Evolutionary conservation across 345 rosid species (phyloP), one percentile per base, ranked within the genome.

Genomic region (Acer negundo): DNA sequence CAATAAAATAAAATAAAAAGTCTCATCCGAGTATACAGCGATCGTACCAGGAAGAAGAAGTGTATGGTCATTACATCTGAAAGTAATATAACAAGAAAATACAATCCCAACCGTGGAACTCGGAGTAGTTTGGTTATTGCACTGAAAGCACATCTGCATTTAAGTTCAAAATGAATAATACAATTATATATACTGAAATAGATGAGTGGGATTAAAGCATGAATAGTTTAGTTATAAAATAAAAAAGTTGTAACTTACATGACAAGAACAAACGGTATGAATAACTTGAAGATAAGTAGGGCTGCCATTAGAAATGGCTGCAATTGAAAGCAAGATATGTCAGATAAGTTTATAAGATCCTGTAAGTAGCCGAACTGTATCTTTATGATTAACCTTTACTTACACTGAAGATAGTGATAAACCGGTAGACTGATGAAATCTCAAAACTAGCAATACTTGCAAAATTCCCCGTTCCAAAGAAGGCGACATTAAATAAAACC

Each of bases 381-480:
- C 70, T 6, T 22, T 42, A n/a, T n/a, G 17, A 69, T 75, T 59
- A 35, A 59, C 44, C 69, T 74, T 70, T 69, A 88, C 97, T 95
- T 89, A 95, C 98, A 55, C 96, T 95, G 88, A 95, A 95, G 82
- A 95, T 77, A 56, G 98, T 95, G 87, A 95, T 90, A 82, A 95
- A 95, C 56, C 99, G 87, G 72, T 93, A 95, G 51, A 95, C 98
- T 38, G 98, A 95, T 72, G 98, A 95, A 80, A 95, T 95, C 92
- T 95, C 99, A 81, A 95, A 95, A 85, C 99, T 95, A 75, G 99
- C 99, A 81, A 95, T 95, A 84, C 98, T 95, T 67, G 98, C 98
- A 69, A 95, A 95, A 86, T 95, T 95, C 51, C 99, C 98, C 64
- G 99, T 93, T 74, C 99, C 99, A 13, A 93, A 95, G 93, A 95